A percentile compares a stretch with the other conserved stretches of the same genome.
Evolutionary conservation across 768 basidiomycete species (phyloP).

Genomic region (Boletus bicolor): DNA sequence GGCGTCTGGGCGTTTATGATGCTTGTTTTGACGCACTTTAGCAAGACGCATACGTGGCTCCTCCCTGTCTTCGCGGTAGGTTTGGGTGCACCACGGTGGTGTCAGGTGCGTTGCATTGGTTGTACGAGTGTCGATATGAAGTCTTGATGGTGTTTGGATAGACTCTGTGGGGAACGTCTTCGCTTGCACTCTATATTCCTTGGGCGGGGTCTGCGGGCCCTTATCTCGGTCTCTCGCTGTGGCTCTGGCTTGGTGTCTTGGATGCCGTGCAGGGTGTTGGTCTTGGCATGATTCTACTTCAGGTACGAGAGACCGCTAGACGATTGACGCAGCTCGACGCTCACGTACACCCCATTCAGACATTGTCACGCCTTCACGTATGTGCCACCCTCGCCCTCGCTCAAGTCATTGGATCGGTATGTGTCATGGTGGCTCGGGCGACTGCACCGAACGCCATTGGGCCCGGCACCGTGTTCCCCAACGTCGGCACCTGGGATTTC

Average conservation of each 20-base stretch:
- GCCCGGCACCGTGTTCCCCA: conserved; percentile 87
- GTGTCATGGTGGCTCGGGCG: conserved; percentile 91
- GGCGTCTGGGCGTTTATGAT: conserved; percentile 80
- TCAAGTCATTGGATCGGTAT: conserved; percentile 84
- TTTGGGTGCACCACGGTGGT: conserved; percentile 91
- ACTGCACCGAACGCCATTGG: conserved; percentile 89
- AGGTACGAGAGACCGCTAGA: conserved; percentile 32
- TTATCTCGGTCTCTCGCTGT: conserved; percentile 84
- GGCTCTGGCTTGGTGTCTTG: conserved; percentile 94
- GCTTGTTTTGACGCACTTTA: conserved; percentile 74
- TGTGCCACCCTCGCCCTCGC: conserved; percentile 90
- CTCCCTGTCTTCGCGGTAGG: conserved; percentile 94
- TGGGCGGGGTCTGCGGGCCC: conserved; percentile 87
- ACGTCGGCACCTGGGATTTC: conserved; percentile 90
- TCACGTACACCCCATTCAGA: conserved; percentile 36
- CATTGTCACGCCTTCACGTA: conserved; percentile 88
- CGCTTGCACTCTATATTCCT: conserved; percentile 87
- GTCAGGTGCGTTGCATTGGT: conserved; percentile 55
- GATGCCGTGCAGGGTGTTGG: conserved; percentile 95
- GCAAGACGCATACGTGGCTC: conserved; percentile 94
- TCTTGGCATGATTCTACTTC: conserved; percentile 85
- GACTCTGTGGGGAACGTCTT: conserved; percentile 96
- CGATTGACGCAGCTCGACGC: not conserved
- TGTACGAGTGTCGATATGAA: not conserved
- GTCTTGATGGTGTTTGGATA: conserved; percentile 22